phyloP scores from a whole-genome alignment of 352 stramenopile species.

The Pilasporangium apinafurcum region DNA sequence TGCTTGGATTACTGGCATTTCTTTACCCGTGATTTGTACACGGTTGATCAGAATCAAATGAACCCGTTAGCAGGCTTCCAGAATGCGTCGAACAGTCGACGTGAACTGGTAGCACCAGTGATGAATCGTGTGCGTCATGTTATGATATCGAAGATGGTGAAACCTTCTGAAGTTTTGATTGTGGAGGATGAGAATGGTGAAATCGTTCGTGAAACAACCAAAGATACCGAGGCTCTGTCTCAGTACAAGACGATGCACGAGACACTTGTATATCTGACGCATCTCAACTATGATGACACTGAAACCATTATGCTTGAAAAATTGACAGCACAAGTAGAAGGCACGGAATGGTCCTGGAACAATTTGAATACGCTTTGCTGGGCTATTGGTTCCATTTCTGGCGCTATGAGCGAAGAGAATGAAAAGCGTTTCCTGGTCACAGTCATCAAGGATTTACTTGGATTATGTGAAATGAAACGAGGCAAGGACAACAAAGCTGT shows the following conservation, averaged over 20 bases:
- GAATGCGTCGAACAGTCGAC: constrained; percentile 41
- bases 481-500: constrained; percentile 99
- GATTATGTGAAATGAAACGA: constrained; percentile 97
- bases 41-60: constrained; percentile 79
- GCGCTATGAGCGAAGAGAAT: constrained; percentile 98
- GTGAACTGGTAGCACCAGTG: constrained; percentile 74
- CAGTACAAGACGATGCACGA: constrained; percentile 99
- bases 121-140: constrained; percentile 95
- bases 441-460: constrained; percentile 99
- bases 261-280: constrained; percentile 98
- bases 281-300: constrained; percentile 99
- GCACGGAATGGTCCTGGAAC: constrained; percentile 92
- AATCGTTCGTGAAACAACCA: constrained; percentile 96
- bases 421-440: constrained; percentile 99
- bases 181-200: constrained; percentile 99
- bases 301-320: constrained; percentile 99
- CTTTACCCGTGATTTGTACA: constrained; percentile 96
- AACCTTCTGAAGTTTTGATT: constrained; percentile 99
- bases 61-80: constrained; percentile 54
- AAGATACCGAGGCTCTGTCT: constrained; percentile 98
- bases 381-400: constrained; percentile 98
- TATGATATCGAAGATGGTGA: constrained; percentile 99
- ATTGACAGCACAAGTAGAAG: constrained; percentile 89
- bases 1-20: constrained; percentile 98
- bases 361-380: constrained; percentile 99